phyloP scores from a whole-genome alignment of 176 grass and related monocot species.

The Aegilops longissima region DNA sequence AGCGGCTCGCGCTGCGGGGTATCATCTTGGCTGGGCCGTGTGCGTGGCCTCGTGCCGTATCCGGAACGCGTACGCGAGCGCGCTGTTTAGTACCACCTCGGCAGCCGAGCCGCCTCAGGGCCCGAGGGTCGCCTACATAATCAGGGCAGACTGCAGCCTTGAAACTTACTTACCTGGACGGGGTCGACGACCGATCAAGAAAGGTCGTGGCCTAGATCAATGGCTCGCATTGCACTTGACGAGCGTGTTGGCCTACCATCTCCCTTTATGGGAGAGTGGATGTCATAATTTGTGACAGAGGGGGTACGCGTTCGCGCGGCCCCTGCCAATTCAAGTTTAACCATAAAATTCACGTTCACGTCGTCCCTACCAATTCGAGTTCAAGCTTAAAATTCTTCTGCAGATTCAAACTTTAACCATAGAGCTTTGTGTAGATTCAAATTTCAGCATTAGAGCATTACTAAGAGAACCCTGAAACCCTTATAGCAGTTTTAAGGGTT shows the following conservation, averaged over 20 bases:
- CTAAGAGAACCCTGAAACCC: too few species aligned
- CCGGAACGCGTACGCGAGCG: background rate
- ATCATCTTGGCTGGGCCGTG: too few species aligned
- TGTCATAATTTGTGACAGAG: slow-evolving; percentile 49
- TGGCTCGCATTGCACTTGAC: slow-evolving; percentile 24
- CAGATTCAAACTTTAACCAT: too few species aligned
- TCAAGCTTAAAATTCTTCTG: too few species aligned
- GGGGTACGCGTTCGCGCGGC: slow-evolving; percentile 57
- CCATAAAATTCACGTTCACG: slow-evolving; percentile 14
- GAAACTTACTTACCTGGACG: slow-evolving; percentile 18
- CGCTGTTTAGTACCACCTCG: background rate
- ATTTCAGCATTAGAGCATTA: too few species aligned
- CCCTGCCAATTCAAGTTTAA: background rate
- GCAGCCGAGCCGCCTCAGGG: background rate
- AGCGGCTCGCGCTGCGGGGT: too few species aligned
- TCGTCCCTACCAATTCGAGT: background rate
- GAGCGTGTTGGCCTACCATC: background rate
- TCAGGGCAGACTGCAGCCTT: background rate
- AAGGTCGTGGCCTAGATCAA: slow-evolving; percentile 24
- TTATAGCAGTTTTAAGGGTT: too few species aligned
- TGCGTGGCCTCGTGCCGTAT: too few species aligned
- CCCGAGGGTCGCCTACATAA: background rate
- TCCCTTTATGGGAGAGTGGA: slow-evolving; percentile 29
- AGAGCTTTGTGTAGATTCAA: too few species aligned
- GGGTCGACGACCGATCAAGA: too few species aligned